Percentiles rank a stretch among this genome's conserved stretches.
These are phyloP conservation scores for Glycine latifolia DNA, from an alignment of 306 rosid species.

Conservation along the genomic window DNA sequence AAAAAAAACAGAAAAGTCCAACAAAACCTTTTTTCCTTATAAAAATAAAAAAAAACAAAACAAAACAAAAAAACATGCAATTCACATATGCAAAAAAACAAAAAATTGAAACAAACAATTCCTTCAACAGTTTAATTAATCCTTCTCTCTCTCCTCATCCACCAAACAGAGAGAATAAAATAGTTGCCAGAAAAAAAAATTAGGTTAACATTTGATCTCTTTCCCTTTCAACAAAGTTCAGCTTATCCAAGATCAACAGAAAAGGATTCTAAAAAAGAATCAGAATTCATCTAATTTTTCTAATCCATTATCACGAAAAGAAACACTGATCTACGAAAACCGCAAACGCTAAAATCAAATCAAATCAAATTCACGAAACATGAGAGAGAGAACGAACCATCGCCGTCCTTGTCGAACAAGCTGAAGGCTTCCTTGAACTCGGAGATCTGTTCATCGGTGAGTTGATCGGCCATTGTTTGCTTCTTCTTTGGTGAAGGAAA, in stretches of 20 bases:
- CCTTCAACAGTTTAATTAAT: background rate
- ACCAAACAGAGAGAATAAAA: background rate
- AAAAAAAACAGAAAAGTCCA: background rate
- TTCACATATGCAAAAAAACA: background rate
- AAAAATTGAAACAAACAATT: background rate
- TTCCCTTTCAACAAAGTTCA: background rate
- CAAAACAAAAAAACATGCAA: background rate
- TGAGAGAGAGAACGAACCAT: constrained; percentile 18
- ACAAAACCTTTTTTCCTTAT: background rate
- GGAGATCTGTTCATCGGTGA: no score
- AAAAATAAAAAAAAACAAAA: background rate
- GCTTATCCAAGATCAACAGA: background rate
- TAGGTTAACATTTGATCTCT: background rate
- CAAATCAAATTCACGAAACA: background rate
- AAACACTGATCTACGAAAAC: constrained; percentile 41
- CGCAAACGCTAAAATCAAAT: background rate
- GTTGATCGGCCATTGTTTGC: background rate
- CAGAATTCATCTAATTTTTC: background rate
- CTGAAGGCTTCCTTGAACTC: no score
- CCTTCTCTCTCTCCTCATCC: background rate
- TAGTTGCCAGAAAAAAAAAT: background rate
- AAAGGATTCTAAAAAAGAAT: background rate
- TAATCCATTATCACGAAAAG: background rate
- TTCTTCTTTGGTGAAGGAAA: no score
- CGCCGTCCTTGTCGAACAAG: no score